Percentiles rank a stretch among this genome's conserved stretches.
Evolutionary conservation across 768 basidiomycete species (phyloP).

Genomic region (Serpula lacrymans): DNA sequence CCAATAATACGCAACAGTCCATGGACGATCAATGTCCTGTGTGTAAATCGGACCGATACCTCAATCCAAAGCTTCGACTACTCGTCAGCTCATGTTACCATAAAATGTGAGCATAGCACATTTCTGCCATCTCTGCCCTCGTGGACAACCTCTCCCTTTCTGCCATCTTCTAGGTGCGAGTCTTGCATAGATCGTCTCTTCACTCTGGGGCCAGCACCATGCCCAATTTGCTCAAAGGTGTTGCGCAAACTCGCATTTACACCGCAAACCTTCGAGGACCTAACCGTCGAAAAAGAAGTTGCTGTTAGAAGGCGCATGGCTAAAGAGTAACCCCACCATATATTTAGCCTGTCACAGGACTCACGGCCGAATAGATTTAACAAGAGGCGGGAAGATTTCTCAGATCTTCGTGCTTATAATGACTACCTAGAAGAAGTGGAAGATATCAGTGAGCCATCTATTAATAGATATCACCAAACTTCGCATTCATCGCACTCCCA

Average conservation of each 20-base stretch:
- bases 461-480: neutral
- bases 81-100: conserved; percentile 97
- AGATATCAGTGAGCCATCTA: conserved; percentile 63
- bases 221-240: conserved; percentile 87
- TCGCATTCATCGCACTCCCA: conserved; percentile 29
- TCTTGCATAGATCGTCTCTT: conserved; percentile 96
- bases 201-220: conserved; percentile 93
- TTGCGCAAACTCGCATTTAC: conserved; percentile 93
- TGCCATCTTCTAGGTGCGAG: conserved; percentile 91
- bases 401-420: conserved; percentile 76
- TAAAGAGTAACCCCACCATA: conserved; percentile 63
- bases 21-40: conserved; percentile 96
- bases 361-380: conserved; percentile 67
- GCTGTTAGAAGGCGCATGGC: conserved; percentile 82
- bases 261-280: conserved; percentile 92
- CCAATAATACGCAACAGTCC: conserved; percentile 39
- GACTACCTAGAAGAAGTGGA: conserved; percentile 97
- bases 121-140: neutral
- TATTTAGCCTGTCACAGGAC: neutral
- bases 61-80: conserved; percentile 90
- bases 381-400: conserved; percentile 88
- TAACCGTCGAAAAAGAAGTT: conserved; percentile 92
- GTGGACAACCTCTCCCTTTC: neutral
- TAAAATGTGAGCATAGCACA: conserved; percentile 69
- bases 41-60: conserved; percentile 93